Percentiles rank a stretch among this genome's conserved stretches.
phyloP scores from a whole-genome alignment of 495 filamentous ascomycete species.

The Bacidia gigantensis region DNA sequence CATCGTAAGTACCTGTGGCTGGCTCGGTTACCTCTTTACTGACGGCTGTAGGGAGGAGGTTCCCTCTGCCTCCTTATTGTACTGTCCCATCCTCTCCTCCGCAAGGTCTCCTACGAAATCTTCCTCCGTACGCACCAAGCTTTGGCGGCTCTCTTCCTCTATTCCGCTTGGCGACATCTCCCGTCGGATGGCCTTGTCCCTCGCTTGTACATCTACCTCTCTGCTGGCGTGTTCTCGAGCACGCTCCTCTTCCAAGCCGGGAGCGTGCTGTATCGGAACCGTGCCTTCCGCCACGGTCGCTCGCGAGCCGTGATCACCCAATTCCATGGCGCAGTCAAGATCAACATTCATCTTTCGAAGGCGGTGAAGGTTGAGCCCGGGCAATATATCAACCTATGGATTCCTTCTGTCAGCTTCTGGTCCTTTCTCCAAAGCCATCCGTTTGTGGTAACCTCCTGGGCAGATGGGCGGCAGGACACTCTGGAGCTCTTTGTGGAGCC shows the following conservation, averaged over 20 bases:
- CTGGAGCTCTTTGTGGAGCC: conserved; percentile 20
- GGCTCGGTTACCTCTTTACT: not conserved
- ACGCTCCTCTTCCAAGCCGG: conserved; percentile 16
- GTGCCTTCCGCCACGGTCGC: conserved; percentile 15
- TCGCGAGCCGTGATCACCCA: conserved; percentile 12
- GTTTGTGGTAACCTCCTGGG: conserved; percentile 29
- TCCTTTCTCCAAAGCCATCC: conserved; percentile 27
- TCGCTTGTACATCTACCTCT: conserved; percentile 22
- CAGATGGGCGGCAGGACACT: conserved; percentile 14
- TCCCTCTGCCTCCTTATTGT: conserved; percentile 2
- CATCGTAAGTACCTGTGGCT: not conserved
- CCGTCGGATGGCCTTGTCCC: conserved; percentile 5
- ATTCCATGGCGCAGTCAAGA: conserved; percentile 10
- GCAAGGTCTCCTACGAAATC: conserved; percentile 19
- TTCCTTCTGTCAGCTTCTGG: conserved; percentile 23
- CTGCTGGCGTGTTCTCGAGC: conserved; percentile 17
- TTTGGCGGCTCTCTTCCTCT: conserved; percentile 18
- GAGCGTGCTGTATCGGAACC: conserved; percentile 20
- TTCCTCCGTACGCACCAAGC: conserved; percentile 25
- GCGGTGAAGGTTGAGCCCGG: conserved; percentile 23
- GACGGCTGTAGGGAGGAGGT: not conserved
- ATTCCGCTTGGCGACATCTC: conserved; percentile 21
- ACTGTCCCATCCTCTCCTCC: conserved; percentile 1
- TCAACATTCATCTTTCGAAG: conserved; percentile 1
- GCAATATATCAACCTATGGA: conserved; percentile 29